Conservation (phyloP, 345 rosid species). For the Melaleuca alternifolia region DNA sequence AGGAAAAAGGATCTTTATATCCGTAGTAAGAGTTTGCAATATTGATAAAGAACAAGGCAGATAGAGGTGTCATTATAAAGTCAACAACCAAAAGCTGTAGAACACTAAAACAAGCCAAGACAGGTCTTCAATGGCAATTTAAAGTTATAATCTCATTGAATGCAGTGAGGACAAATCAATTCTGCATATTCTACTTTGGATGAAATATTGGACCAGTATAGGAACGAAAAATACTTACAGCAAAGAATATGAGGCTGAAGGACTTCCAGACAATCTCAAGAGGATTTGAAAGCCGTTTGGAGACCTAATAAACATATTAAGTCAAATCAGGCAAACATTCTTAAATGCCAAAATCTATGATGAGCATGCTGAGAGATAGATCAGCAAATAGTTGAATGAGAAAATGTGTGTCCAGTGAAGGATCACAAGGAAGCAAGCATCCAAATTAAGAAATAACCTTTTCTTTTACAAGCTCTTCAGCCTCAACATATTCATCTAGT, state of each 20-base stretch:
- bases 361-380: neutral
- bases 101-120: neutral
- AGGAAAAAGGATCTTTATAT: neutral
- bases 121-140: neutral
- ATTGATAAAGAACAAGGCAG: neutral
- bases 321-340: neutral
- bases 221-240: slow-evolving; percentile 44
- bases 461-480: slow-evolving; percentile 91
- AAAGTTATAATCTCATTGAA: neutral
- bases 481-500: slow-evolving; percentile 81
- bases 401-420: neutral
- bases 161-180: neutral
- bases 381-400: neutral
- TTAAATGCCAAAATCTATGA: neutral
- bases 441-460: slow-evolving; percentile 25
- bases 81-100: neutral
- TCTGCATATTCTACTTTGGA: neutral
- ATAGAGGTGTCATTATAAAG: neutral
- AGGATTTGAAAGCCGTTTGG: slow-evolving; percentile 76
- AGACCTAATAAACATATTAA: slow-evolving; percentile 28
- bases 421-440: neutral
- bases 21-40: neutral
- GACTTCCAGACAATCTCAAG: slow-evolving; percentile 89
- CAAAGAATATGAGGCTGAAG: slow-evolving; percentile 92
- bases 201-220: neutral